Conservation (phyloP, 177 flowering plant species). For the Vitis hybrid region DNA sequence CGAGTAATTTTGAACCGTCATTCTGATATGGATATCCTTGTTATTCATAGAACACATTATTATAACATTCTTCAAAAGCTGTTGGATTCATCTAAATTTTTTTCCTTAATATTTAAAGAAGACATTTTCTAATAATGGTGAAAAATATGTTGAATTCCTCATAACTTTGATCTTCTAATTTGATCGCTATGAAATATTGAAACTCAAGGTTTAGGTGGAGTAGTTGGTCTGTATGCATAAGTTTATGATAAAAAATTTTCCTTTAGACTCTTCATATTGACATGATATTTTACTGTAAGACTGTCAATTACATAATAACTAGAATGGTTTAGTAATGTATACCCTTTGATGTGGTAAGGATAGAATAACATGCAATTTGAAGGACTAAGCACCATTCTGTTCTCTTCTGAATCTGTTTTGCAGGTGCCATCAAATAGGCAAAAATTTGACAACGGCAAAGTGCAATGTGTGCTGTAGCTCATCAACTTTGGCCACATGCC, state of each 20-base stretch:
- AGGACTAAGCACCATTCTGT: neutral
- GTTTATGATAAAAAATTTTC: too few species aligned
- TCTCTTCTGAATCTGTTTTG: conserved; percentile 13
- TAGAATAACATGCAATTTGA: neutral
- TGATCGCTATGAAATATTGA: neutral
- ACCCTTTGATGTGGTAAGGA: too few species aligned
- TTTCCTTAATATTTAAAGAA: too few species aligned
- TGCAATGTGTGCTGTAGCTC: conserved; percentile 67
- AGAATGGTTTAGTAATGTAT: too few species aligned
- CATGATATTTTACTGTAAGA: too few species aligned
- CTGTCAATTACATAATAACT: too few species aligned
- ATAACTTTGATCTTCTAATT: neutral
- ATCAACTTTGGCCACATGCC: conserved; percentile 71
- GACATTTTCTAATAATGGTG: too few species aligned
- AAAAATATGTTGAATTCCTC: neutral
- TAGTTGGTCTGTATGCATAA: too few species aligned
- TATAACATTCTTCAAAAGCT: too few species aligned
- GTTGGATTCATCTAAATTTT: too few species aligned
- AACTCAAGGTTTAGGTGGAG: too few species aligned
- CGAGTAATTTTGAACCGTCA: neutral
- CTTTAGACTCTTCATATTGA: neutral
- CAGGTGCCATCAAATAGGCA: conserved; percentile 78
- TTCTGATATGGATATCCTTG: neutral
- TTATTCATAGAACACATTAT: too few species aligned
- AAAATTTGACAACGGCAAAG: conserved; percentile 36